Conservation (phyloP, 1,139 yeast species). For the Zhuliangozyma blackwelliae region DNA sequence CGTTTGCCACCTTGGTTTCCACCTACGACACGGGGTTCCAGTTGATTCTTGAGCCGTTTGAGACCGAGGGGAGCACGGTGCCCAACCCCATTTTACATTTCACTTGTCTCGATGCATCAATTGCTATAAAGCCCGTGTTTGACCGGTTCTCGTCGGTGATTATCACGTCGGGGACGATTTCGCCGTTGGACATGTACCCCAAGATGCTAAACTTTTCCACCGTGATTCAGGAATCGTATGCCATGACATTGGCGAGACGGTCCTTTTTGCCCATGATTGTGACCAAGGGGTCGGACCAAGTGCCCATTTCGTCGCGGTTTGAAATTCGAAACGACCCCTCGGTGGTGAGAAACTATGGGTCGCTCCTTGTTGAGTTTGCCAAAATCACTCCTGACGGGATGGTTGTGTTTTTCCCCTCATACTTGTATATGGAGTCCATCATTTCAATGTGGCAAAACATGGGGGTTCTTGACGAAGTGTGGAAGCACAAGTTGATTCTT, state of each 20-base stretch:
- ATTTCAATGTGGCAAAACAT: slow-evolving; percentile 97
- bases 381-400: slow-evolving; percentile 97
- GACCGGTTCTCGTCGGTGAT: slow-evolving; percentile 91
- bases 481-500: slow-evolving; percentile 91
- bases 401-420: slow-evolving; percentile 96
- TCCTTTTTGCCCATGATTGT: slow-evolving; percentile 94
- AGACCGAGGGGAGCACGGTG: slow-evolving; percentile 94
- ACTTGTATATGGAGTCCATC: slow-evolving; percentile 94
- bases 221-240: slow-evolving; percentile 88
- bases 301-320: slow-evolving; percentile 90
- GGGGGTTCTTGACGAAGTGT: slow-evolving; percentile 97
- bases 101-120: slow-evolving; percentile 94
- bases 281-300: slow-evolving; percentile 97
- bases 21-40: slow-evolving; percentile 94
- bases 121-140: slow-evolving; percentile 95
- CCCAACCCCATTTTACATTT: slow-evolving; percentile 96
- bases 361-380: slow-evolving; percentile 83
- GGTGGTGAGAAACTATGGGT: slow-evolving; percentile 94
- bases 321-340: slow-evolving; percentile 97
- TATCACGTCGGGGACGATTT: slow-evolving; percentile 95
- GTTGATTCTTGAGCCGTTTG: slow-evolving; percentile 90
- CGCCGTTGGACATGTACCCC: slow-evolving; percentile 98
- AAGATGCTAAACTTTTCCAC: slow-evolving; percentile 94
- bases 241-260: slow-evolving; percentile 91
- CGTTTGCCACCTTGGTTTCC: slow-evolving; percentile 92